phyloP scores from a whole-genome alignment of 164 flowering plant genomes.

The Magnolia officinalis region DNA sequence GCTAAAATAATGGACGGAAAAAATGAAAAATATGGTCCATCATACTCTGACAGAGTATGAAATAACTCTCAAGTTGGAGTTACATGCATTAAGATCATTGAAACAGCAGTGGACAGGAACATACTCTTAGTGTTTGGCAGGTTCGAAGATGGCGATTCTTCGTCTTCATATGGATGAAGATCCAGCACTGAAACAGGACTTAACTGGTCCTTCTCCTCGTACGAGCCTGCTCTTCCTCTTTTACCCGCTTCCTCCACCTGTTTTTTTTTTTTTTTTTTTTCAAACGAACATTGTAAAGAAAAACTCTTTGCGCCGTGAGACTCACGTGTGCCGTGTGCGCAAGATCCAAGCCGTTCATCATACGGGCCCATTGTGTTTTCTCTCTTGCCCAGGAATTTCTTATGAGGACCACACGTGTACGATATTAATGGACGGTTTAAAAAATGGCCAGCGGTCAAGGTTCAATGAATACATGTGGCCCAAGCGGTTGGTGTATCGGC shows the following conservation, averaged over 20 bases:
- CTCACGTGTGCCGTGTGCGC: too few relatives aligned
- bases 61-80: background rate
- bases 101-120: background rate
- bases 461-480: too few relatives aligned
- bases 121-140: background rate
- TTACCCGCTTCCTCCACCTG: background rate
- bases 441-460: too few relatives aligned
- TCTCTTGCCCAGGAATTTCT: too few relatives aligned
- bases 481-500: too few relatives aligned
- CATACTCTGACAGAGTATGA: background rate
- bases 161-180: constrained; percentile 52
- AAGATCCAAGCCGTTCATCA: too few relatives aligned
- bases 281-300: background rate
- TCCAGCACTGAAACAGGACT: constrained; percentile 76
- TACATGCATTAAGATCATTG: background rate
- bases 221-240: background rate
- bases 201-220: constrained; percentile 59
- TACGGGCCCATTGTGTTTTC: too few relatives aligned
- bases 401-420: too few relatives aligned
- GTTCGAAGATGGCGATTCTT: constrained; percentile 19
- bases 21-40: background rate
- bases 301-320: too few relatives aligned
- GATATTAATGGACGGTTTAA: too few relatives aligned
- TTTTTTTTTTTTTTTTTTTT: background rate
- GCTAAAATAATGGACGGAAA: too few relatives aligned